Evolutionary conservation across 2,329 filamentous ascomycete species (phyloP), one percentile per base, ranked within the genome.

Genomic region (Claviceps citrina): DNA sequence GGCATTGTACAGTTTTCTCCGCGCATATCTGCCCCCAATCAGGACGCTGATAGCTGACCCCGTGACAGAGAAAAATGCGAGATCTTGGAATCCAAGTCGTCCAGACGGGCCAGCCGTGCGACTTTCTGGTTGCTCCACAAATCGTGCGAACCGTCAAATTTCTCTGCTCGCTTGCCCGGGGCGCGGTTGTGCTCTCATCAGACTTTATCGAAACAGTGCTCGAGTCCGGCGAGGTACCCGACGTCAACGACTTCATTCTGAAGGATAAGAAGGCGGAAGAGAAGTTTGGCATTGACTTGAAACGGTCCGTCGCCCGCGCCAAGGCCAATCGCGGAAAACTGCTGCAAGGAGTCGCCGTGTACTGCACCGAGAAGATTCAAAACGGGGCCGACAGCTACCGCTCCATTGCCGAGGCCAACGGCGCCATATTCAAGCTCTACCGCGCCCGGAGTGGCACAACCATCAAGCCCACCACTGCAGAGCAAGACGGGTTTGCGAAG

Each of bases 131-230:
- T 26, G 89, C 89, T 3, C 91, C 89, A 1, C 73, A 77, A 31
- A 76, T 96, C 45, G 75, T 95, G 26, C 81, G 91, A 28, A 98
- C 91, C 0, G 78, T 84, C 56, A 98, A 98, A 55, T 98, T 98
- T 55, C 78, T 96, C 37, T 81, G 80, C 45, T 85, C 86, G 10
- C 65, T 98, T 22, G 86, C 91, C 15, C 78, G 76, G 43, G 86
- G 83, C 0, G 84, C 86, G 0, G 70, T 73, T 1, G 73, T 96
- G 32, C 71, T 96, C 40, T 78, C 77, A 34, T 81, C 80, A 1
- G 70, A 73, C 7, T 98, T 85, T 57, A 74, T 98, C 42, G 82
- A 89, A 41, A 68, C 73, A 19, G 84, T 81, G 35, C 67, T 96
- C 9, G 75, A 82, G 34, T 67, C 75, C 25, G 75, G 81, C 46